A percentile compares a stretch with the other conserved stretches of the same genome.
Evolutionary conservation across 176 grass and related monocot species (phyloP).

Genomic region (Oryza officinalis): DNA sequence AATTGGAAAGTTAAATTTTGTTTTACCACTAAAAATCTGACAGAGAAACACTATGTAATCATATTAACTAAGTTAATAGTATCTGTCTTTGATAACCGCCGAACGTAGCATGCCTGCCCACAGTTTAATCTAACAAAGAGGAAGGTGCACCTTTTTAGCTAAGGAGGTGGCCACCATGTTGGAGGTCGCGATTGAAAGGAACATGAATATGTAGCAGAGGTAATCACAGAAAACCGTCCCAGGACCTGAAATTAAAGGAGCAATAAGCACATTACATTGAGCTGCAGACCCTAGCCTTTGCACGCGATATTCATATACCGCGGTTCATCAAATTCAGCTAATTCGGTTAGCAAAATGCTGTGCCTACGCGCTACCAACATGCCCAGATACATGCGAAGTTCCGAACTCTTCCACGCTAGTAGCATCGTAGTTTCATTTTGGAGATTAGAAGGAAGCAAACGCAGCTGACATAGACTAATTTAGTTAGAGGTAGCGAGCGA

Average conservation of each 20-base stretch:
- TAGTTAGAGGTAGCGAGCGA: not conserved
- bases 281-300: not conserved
- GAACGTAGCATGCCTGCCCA: not conserved
- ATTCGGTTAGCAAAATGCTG: not conserved
- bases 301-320: not conserved
- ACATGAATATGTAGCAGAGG: slow-evolving; percentile 94
- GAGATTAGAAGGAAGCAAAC: not conserved
- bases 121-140: not conserved
- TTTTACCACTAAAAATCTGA: too few species aligned
- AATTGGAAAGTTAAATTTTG: too few species aligned
- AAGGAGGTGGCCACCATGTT: slow-evolving; percentile 97
- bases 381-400: not conserved
- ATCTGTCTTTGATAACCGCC: not conserved
- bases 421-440: not conserved
- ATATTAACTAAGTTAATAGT: not conserved
- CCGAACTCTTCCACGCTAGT: too few species aligned
- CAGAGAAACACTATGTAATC: not conserved
- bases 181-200: slow-evolving; percentile 85
- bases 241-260: slow-evolving; percentile 52
- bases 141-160: slow-evolving; percentile 69
- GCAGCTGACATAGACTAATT: not conserved
- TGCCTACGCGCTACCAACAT: too few species aligned
- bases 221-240: slow-evolving; percentile 96
- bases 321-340: not conserved
- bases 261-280: not conserved